These are phyloP conservation scores for Powellomyces hirtus DNA, from an alignment of 192 early-diverging fungal genomes.

Conservation along the genomic window DNA sequence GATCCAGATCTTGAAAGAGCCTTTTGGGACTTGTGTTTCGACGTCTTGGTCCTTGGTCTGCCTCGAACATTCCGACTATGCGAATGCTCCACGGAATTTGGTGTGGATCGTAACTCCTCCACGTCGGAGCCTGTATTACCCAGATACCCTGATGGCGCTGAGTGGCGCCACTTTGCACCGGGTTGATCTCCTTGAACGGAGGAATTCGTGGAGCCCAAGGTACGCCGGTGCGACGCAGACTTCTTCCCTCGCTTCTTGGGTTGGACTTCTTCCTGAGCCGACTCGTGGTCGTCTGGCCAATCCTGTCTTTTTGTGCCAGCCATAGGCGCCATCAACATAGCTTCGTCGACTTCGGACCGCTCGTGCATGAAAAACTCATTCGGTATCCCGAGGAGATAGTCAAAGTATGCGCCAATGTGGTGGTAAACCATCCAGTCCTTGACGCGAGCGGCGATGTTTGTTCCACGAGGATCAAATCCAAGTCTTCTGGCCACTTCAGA, in stretches of 20 bases:
- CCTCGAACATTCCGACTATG: too few species aligned
- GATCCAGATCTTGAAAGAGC: neutral
- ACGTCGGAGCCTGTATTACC: too few species aligned
- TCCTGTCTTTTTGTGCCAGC: neutral
- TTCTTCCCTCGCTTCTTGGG: too few species aligned
- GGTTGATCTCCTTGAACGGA: neutral
- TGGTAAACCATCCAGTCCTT: conserved; percentile 42
- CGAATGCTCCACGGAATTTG: too few species aligned
- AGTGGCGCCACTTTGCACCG: neutral
- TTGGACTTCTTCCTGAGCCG: neutral
- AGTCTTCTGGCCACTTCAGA: conserved; percentile 35
- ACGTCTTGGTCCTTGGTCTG: too few species aligned
- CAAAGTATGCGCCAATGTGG: conserved; percentile 43
- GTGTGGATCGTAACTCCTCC: too few species aligned
- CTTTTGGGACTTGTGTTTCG: neutral
- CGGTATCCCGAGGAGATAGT: conserved; percentile 34
- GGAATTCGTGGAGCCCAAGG: neutral
- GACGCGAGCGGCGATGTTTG: conserved; percentile 41
- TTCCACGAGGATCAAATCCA: conserved; percentile 41
- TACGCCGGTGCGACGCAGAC: too few species aligned
- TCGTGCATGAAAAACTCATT: conserved; percentile 30
- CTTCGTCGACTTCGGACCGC: neutral
- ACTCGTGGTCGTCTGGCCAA: neutral
- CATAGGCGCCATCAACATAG: neutral
- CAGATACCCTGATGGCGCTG: too few species aligned